Conservation (phyloP, 768 basidiomycete genomes). For the Trametes coccinea region DNA sequence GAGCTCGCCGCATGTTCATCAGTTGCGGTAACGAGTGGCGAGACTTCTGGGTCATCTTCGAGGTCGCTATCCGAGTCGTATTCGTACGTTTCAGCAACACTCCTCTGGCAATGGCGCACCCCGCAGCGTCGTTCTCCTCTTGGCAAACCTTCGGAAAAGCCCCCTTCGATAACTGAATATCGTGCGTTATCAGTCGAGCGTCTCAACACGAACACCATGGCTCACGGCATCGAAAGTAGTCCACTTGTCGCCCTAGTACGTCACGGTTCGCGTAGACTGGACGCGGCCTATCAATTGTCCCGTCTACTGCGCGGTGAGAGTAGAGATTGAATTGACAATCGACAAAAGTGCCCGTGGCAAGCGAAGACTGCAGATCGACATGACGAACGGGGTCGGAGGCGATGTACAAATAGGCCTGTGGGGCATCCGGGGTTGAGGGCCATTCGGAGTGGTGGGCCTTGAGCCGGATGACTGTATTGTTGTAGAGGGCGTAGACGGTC, state of each 20-base stretch:
- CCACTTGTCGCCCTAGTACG: not conserved
- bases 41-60: not conserved
- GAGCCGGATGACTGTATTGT: too few relatives aligned
- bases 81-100: not conserved
- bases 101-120: not conserved
- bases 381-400: not conserved
- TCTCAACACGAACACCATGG: too few relatives aligned
- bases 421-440: too few relatives aligned
- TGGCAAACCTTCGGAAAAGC: not conserved
- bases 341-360: conserved; percentile 6
- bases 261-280: not conserved
- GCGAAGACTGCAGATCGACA: not conserved
- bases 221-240: conserved; percentile 1
- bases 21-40: not conserved
- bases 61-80: conserved; percentile 10
- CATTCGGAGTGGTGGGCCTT: too few relatives aligned
- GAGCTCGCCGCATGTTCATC: too few relatives aligned
- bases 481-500: too few relatives aligned
- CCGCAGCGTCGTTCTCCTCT: not conserved
- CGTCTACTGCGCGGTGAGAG: not conserved
- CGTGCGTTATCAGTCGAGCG: too few relatives aligned
- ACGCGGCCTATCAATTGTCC: not conserved
- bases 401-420: too few relatives aligned
- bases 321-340: conserved; percentile 1
- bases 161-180: not conserved